Conservation (phyloP, 441 rosid genomes). For the Populus hybrid region DNA sequence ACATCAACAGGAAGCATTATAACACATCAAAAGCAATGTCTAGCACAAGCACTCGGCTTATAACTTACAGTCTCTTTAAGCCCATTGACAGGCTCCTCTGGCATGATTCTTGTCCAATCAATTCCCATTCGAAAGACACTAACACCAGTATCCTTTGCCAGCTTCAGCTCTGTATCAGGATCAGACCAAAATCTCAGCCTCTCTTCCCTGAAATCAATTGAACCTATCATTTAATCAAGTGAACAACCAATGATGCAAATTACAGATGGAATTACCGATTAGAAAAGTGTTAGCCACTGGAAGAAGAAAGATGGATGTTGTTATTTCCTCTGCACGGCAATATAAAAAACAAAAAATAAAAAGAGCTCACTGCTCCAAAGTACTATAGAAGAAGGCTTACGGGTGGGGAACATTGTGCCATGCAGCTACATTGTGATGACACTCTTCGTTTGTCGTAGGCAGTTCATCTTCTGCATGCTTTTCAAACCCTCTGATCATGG, state of each 20-base stretch:
- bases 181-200: constrained; percentile 96
- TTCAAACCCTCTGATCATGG: constrained; percentile 77
- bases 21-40: constrained; percentile 15
- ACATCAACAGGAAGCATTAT: constrained; percentile 11
- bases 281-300: not conserved
- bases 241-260: constrained; percentile 2
- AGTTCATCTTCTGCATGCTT: constrained; percentile 45
- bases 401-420: constrained; percentile 91
- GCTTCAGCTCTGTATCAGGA: constrained; percentile 83
- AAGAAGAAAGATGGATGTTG: not conserved
- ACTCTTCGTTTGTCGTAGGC: constrained; percentile 29
- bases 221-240: constrained; percentile 25
- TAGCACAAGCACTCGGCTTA: constrained; percentile 14
- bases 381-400: constrained; percentile 47
- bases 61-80: constrained; percentile 61
- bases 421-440: constrained; percentile 80
- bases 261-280: not conserved
- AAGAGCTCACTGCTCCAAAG: constrained; percentile 1
- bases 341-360: not conserved
- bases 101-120: constrained; percentile 92
- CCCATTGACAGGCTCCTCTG: constrained; percentile 73
- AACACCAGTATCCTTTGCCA: constrained; percentile 84
- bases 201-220: constrained; percentile 61
- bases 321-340: constrained; percentile 1
- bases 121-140: constrained; percentile 89